Conservation (phyloP, 306 rosid species). For the Cucumis hystrix region DNA sequence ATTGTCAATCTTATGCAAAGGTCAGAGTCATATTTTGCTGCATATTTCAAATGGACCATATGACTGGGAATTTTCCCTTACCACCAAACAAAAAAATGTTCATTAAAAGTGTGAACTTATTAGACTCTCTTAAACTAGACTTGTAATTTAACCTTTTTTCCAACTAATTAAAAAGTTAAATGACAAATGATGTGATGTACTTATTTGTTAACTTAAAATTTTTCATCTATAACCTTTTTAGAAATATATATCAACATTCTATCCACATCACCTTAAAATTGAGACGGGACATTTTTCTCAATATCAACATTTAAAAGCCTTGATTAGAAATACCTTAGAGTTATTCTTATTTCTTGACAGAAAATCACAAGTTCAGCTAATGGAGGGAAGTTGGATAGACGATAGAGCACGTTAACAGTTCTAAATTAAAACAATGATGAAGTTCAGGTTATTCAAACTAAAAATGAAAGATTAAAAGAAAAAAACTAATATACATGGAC, state of each 20-base stretch:
- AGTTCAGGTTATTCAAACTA: not conserved
- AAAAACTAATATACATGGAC: too few relatives aligned
- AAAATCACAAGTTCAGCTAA: not conserved
- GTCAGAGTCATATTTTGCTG: not conserved
- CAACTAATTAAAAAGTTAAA: too few relatives aligned
- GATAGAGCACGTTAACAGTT: not conserved
- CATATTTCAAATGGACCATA: too few relatives aligned
- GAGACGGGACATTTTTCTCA: too few relatives aligned
- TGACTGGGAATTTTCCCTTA: not conserved
- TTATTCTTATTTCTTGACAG: not conserved
- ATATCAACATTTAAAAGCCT: not conserved
- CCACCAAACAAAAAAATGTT: not conserved
- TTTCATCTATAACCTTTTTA: too few relatives aligned
- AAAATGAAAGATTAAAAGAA: not conserved
- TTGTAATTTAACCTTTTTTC: too few relatives aligned
- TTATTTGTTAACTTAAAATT: too few relatives aligned
- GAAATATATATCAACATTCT: too few relatives aligned
- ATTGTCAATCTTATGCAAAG: not conserved
- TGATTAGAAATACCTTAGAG: not conserved
- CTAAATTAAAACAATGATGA: not conserved
- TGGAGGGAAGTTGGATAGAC: not conserved
- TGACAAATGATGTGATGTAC: too few relatives aligned
- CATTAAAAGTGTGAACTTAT: too few relatives aligned
- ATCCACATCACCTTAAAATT: too few relatives aligned
- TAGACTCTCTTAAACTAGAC: too few relatives aligned